Conservation (phyloP, 1,139 yeast genomes). For the Geotrichum fermentans region DNA sequence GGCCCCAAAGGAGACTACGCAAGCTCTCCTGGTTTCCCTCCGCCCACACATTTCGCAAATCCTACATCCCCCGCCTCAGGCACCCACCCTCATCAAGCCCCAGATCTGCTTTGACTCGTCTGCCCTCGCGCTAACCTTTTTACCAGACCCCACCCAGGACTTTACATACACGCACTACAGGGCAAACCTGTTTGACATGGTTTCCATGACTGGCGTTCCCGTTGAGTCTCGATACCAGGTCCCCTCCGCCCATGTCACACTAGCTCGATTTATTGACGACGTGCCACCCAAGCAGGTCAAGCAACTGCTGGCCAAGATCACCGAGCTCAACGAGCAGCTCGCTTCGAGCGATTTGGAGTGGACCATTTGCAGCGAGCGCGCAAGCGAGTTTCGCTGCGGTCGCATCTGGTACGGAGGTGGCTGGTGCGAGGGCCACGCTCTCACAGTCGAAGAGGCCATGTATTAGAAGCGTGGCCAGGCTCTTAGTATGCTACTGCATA, state of each 20-base stretch:
- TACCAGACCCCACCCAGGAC: slow-evolving; percentile 21
- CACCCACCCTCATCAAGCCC: slow-evolving; percentile 22
- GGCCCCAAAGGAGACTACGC: slow-evolving; percentile 17
- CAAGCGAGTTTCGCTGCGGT: slow-evolving; percentile 27
- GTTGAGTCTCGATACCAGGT: slow-evolving; percentile 26
- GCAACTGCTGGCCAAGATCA: slow-evolving; percentile 20
- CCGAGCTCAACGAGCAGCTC: slow-evolving; percentile 20
- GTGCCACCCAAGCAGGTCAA: slow-evolving; percentile 21
- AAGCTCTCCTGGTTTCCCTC: slow-evolving; percentile 10
- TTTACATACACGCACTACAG: slow-evolving; percentile 26
- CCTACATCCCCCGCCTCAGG: slow-evolving; percentile 19
- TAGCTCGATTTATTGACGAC: slow-evolving; percentile 27
- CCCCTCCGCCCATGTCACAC: slow-evolving; percentile 31
- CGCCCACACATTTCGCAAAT: slow-evolving; percentile 13
- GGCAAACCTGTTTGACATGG: slow-evolving; percentile 20
- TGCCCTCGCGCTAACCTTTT: slow-evolving; percentile 29
- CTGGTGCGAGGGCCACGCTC: slow-evolving; percentile 14
- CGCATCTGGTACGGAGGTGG: slow-evolving; percentile 33
- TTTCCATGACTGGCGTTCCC: slow-evolving; percentile 19
- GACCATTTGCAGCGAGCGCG: slow-evolving; percentile 25
- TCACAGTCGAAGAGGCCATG: slow-evolving; percentile 3
- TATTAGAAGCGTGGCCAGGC: not conserved
- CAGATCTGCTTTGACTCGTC: slow-evolving; percentile 25
- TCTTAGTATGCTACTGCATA: not conserved
- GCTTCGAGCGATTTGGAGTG: slow-evolving; percentile 21